A percentile compares a stretch with the other conserved stretches of the same genome.
Conservation (phyloP, 129 eudicot genomes). For the carrot (Daucus carota) region DNA sequence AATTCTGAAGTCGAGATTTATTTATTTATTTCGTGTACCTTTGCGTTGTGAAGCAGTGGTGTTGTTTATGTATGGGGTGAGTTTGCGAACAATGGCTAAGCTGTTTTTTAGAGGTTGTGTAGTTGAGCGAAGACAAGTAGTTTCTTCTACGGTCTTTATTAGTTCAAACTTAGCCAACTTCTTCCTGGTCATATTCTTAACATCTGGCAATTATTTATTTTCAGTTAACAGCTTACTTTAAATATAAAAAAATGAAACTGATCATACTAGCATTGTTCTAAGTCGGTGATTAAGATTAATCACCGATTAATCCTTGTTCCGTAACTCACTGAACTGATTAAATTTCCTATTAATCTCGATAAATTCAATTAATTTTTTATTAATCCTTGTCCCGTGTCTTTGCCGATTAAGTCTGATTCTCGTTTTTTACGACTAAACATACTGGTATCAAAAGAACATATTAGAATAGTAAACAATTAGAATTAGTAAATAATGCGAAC, state of each 20-base stretch:
- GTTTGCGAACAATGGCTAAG: not conserved
- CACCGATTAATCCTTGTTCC: too few species aligned
- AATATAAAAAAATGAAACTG: not conserved
- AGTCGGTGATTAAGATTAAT: too few species aligned
- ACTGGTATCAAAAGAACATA: too few species aligned
- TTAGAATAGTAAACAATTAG: too few species aligned
- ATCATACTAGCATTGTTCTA: not conserved
- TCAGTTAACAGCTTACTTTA: not conserved
- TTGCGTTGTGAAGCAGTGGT: not conserved
- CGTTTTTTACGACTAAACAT: too few species aligned
- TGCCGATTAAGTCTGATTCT: too few species aligned
- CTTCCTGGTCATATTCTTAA: not conserved
- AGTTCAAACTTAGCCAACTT: not conserved
- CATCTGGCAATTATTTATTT: not conserved
- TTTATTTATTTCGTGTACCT: not conserved
- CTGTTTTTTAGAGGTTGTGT: not conserved
- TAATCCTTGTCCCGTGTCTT: too few species aligned
- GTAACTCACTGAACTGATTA: too few species aligned
- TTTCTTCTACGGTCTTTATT: slow-evolving; percentile 5
- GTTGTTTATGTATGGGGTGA: not conserved
- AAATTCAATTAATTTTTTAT: too few species aligned
- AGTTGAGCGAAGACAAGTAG: not conserved
- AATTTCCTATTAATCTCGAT: too few species aligned
- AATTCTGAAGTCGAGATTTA: not conserved
- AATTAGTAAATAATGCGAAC: too few species aligned